Evolutionary conservation across 352 stramenopile species (phyloP), one percentile per base, ranked within the genome.

Genomic region (Aphanomyces invadans): DNA sequence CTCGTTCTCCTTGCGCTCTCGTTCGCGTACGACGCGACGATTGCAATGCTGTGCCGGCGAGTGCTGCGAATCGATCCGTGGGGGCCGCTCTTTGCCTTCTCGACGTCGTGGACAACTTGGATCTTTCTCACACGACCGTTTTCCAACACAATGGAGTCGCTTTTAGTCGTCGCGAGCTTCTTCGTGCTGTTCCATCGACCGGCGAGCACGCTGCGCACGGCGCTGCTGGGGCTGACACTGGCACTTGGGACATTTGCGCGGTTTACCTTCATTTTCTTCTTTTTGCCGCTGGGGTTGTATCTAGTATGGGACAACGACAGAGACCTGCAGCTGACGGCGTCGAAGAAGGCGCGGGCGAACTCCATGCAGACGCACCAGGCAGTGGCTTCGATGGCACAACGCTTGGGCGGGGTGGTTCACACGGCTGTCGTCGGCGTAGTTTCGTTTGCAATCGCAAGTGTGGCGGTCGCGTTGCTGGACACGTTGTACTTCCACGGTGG

Each of bases 201-300:
- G 11, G 49, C 49, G 29, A 57, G 19, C 2, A 78, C 87, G 33
- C n/a, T 68, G 1, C 81, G 89, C 53, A 87, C 79, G 10, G 33
- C 86, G 42, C 4, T 79, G 1, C 74, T 94, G n/a, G 85, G 85
- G 2, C 74, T 67, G 62, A 70, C 89, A n/a, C 68, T 90, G 23
- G 83, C 81, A 0, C 1, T 89, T 5, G 87, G 81, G 31, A 76
- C 89, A 53, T 95, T 93, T 69, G 87, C 78, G 28, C 74, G 86
- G 21, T 90, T 95, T 72, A 92, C 84, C 9, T 95, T 94, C 67
- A 70, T 77, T 15, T 71, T 87, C 51, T 95, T 93, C 73, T 92
- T 90, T 72, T 74, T 90, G 36, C 81, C 84, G 0, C 48, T 92
- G 39, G 82, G 80, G 4, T 5, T 92, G 33, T 77, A 89, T 49